These are phyloP conservation scores for Lipomyces starkeyi DNA, from an alignment of 805 yeast species.

Conservation along the genomic window DNA sequence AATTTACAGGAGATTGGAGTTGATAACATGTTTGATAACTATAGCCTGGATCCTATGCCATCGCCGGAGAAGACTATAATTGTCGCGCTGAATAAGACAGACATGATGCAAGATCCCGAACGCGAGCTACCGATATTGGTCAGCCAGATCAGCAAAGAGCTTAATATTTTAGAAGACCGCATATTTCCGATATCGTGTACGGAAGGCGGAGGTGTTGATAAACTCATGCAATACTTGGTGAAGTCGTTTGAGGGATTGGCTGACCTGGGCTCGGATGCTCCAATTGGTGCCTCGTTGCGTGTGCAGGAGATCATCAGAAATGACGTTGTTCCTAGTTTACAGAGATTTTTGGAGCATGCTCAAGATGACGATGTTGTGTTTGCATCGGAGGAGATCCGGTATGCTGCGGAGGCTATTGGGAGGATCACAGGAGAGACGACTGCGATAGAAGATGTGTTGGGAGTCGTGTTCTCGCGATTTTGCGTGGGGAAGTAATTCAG, in stretches of 20 bases:
- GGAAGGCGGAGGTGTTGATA: constrained; percentile 60
- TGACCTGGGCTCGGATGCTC: constrained; percentile 57
- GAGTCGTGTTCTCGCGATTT: constrained; percentile 87
- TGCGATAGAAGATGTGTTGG: constrained; percentile 88
- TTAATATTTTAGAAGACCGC: constrained; percentile 28
- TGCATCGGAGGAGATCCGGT: constrained; percentile 76
- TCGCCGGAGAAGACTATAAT: constrained; percentile 38
- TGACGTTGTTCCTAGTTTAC: constrained; percentile 78
- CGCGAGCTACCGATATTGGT: background rate
- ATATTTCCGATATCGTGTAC: constrained; percentile 62
- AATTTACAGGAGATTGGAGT: constrained; percentile 23
- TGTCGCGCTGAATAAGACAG: constrained; percentile 46
- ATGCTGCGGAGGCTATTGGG: constrained; percentile 85
- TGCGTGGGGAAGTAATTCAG: constrained; percentile 81
- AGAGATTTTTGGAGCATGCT: constrained; percentile 59
- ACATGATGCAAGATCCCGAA: constrained; percentile 31
- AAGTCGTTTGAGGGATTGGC: constrained; percentile 57
- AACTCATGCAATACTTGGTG: constrained; percentile 53
- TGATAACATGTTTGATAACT: background rate
- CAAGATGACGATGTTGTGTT: constrained; percentile 66
- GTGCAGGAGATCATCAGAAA: constrained; percentile 73
- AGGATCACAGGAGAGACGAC: constrained; percentile 88
- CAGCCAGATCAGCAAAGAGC: constrained; percentile 25
- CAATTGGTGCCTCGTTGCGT: constrained; percentile 74
- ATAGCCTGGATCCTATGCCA: background rate